phyloP scores from a whole-genome alignment of 148 eudicot species.

The Rhododendron ferrugineum region DNA sequence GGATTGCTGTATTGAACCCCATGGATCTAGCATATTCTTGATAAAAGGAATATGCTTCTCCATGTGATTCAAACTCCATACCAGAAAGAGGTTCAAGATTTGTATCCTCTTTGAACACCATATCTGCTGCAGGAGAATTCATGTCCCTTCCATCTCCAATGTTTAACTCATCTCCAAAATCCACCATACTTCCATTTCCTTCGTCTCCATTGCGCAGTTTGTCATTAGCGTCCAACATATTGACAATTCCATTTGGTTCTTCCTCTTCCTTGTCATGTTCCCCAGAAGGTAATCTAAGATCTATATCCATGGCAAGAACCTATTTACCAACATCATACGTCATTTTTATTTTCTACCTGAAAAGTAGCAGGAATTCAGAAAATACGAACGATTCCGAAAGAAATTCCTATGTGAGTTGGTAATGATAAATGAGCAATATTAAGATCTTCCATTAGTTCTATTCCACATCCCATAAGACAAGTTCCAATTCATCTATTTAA shows the following conservation, averaged over 20 bases:
- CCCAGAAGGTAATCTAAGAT: conserved; percentile 82
- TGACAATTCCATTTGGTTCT: conserved; percentile 45
- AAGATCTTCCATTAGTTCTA: background rate
- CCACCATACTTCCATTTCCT: conserved; percentile 30
- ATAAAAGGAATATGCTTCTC: conserved; percentile 93
- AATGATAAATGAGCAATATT: background rate
- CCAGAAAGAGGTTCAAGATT: conserved; percentile 89
- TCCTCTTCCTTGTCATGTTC: conserved; percentile 77
- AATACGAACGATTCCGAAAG: conserved; percentile 7
- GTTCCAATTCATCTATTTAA: background rate
- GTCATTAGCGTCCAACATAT: conserved; percentile 56
- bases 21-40: conserved; percentile 97
- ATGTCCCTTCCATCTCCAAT: conserved; percentile 40
- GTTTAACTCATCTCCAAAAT: conserved; percentile 31
- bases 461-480: conserved; percentile 4
- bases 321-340: conserved; percentile 10
- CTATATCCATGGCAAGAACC: conserved; percentile 64
- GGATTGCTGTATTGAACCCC: conserved; percentile 97
- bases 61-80: conserved; percentile 94
- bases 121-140: conserved; percentile 45
- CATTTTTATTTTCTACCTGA: conserved; percentile 26
- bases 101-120: conserved; percentile 58
- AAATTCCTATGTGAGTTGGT: background rate
- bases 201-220: conserved; percentile 48
- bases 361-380: conserved; percentile 10